Conservation (phyloP, 2,329 filamentous ascomycete species). For the Calonectria leucothoes region DNA sequence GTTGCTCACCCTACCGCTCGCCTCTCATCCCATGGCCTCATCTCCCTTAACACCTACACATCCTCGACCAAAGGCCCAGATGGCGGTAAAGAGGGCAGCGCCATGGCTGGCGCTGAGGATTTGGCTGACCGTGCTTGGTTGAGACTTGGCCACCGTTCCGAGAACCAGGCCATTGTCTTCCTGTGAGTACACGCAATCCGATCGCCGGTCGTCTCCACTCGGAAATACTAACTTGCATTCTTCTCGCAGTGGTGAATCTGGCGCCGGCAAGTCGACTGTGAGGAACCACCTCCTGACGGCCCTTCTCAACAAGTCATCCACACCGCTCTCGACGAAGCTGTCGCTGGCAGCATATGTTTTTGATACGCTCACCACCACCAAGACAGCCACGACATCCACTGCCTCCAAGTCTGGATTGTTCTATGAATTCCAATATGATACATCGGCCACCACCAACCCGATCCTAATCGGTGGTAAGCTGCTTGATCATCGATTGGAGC, state of each 20-base stretch:
- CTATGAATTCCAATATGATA: constrained; percentile 97
- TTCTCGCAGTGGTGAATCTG: constrained; percentile 91
- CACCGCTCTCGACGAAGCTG: constrained; percentile 91
- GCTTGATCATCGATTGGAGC: constrained; percentile 90
- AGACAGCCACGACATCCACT: constrained; percentile 93
- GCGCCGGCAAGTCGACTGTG: constrained; percentile 94
- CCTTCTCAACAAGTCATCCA: constrained; percentile 89
- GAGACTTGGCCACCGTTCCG: constrained; percentile 85
- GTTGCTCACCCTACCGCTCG: constrained; percentile 88
- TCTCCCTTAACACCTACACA: constrained; percentile 95
- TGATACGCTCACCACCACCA: constrained; percentile 95
- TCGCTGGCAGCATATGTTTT: constrained; percentile 96
- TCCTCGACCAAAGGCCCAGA: constrained; percentile 88
- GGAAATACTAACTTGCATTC: constrained; percentile 36
- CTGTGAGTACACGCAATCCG: constrained; percentile 71
- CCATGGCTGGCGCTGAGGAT: constrained; percentile 92
- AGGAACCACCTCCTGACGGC: constrained; percentile 89
- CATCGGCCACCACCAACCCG: constrained; percentile 83
- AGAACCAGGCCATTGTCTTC: constrained; percentile 94
- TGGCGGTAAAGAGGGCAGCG: constrained; percentile 91
- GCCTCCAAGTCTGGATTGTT: constrained; percentile 96
- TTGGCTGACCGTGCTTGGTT: constrained; percentile 88
- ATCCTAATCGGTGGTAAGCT: constrained; percentile 94
- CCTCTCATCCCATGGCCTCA: constrained; percentile 90
- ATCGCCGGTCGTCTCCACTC: background rate